Percentiles rank a stretch among this genome's conserved stretches.
phyloP scores from a whole-genome alignment of 768 basidiomycete species.

The Nidula microcarpa region DNA sequence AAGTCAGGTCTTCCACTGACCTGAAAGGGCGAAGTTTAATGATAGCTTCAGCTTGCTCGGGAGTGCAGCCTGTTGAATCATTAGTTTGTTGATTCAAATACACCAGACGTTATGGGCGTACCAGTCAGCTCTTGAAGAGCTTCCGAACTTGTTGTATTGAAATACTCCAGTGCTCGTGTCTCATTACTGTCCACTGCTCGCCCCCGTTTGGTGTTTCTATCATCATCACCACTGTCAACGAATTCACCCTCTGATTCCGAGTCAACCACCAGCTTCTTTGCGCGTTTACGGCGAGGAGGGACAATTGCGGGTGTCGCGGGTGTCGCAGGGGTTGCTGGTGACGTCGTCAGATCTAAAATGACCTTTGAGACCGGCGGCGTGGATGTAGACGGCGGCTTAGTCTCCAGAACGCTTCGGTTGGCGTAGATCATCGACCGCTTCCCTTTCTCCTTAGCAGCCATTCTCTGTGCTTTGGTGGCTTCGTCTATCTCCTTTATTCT shows the following conservation, averaged over 20 bases:
- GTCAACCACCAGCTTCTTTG: constrained; percentile 58
- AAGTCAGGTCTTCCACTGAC: constrained; percentile 70
- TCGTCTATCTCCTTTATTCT: constrained; percentile 73
- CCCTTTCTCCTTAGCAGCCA: constrained; percentile 67
- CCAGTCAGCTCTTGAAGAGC: constrained; percentile 76
- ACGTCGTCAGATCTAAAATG: constrained; percentile 28
- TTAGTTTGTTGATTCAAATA: no score
- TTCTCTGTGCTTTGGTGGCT: constrained; percentile 63
- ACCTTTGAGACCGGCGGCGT: constrained; percentile 40
- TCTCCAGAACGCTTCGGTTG: constrained; percentile 52
- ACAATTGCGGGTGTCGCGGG: constrained; percentile 20
- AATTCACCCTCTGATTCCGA: constrained; percentile 63
- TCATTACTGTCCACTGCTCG: constrained; percentile 37
- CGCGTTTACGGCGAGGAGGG: constrained; percentile 43
- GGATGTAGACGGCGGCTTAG: constrained; percentile 23
- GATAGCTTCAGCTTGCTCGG: constrained; percentile 78
- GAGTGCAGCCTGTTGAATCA: constrained; percentile 58
- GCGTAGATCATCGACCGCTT: constrained; percentile 84
- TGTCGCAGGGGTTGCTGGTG: constrained; percentile 30
- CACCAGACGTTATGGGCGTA: constrained; percentile 22
- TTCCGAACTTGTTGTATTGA: constrained; percentile 60
- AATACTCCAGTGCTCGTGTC: constrained; percentile 58
- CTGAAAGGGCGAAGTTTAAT: constrained; percentile 76
- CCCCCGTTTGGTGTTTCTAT: constrained; percentile 21
- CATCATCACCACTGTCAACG: constrained; percentile 46